These are phyloP conservation scores for Saksenaea vasiformis DNA, from an alignment of 371 early-diverging fungal genomes.

Conservation along the genomic window DNA sequence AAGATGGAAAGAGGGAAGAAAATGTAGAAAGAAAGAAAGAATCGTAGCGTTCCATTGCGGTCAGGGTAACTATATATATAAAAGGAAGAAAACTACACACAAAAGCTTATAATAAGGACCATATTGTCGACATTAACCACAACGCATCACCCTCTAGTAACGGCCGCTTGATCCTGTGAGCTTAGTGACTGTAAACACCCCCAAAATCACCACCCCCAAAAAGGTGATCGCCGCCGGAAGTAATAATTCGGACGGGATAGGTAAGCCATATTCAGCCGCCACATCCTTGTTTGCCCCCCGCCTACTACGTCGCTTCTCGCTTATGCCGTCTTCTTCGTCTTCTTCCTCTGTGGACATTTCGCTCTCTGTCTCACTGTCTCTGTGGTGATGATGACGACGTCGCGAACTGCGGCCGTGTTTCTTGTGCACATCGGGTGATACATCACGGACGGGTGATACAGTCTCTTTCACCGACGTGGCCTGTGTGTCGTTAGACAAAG, in stretches of 20 bases:
- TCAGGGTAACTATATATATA: slow-evolving; percentile 2
- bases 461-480: neutral
- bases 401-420: neutral
- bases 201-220: slow-evolving; percentile 58
- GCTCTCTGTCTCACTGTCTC: slow-evolving; percentile 22
- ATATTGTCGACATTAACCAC: slow-evolving; percentile 1
- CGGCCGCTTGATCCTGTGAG: slow-evolving; percentile 20
- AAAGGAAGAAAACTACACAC: neutral
- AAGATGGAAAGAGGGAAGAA: neutral
- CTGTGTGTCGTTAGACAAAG: slow-evolving; percentile 6
- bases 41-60: neutral
- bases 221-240: slow-evolving; percentile 65
- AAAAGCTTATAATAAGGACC: neutral
- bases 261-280: slow-evolving; percentile 16
- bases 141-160: slow-evolving; percentile 4
- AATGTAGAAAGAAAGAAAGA: neutral
- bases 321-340: slow-evolving; percentile 8
- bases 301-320: slow-evolving; percentile 11
- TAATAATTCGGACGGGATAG: slow-evolving; percentile 58
- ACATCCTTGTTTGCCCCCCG: slow-evolving; percentile 19
- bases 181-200: slow-evolving; percentile 51
- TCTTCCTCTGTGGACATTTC: slow-evolving; percentile 18
- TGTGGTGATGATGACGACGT: neutral
- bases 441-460: neutral
- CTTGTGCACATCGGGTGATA: neutral